Evolutionary conservation across 176 grass and related monocot species (phyloP), one percentile per base, ranked within the genome.

Genomic region (Eleusine coracana): DNA sequence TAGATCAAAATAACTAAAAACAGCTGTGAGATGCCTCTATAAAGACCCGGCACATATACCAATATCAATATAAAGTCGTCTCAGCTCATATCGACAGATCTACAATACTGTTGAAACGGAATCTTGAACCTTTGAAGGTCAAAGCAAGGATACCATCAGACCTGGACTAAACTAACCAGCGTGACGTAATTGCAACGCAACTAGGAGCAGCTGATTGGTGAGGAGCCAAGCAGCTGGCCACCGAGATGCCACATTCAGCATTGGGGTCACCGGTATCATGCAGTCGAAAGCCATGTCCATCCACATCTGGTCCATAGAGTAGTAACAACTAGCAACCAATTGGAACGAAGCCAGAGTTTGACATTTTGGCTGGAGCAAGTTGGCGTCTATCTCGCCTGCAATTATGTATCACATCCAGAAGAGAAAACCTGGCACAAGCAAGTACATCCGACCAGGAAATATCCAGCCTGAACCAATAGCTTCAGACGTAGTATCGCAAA

Each of bases 111-210:
- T 14, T 80, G 81, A 74, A 85, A 75, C 5, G 63, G 87, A 52
- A 89, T 80, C 70, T 70, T 85, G 77, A 76, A 89, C 80, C 70
- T 89, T 84, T 2, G n/a, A 31, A 63, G 63, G 71, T 79, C 81
- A 74, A 81, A 88, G 39, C 48, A 66, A 40, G 59, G 48, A 56
- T n/a, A 38, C 74, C 74, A 5, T 66, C 1, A 44, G 23, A 62
- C 38, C 1, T 23, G 14, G 40, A 68, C 51, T 68, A 73, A 66
- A 73, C n/a, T 66, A 83, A 72, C 16, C 44, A 21, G 25, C 38
- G 55, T 34, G 87, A 25, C 63, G 10, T 38, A 64, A 46, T 42
- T 38, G 66, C 83, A 31, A 72, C 36, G 49, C 21, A 59, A 7
- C 21, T 70, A 40, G 38, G 52, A 71, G 77, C 44, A 42, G 6